Base-by-base conservation (phyloP, 2,329 filamentous ascomycete genomes). In the Amesomyces nigricolor region DNA sequence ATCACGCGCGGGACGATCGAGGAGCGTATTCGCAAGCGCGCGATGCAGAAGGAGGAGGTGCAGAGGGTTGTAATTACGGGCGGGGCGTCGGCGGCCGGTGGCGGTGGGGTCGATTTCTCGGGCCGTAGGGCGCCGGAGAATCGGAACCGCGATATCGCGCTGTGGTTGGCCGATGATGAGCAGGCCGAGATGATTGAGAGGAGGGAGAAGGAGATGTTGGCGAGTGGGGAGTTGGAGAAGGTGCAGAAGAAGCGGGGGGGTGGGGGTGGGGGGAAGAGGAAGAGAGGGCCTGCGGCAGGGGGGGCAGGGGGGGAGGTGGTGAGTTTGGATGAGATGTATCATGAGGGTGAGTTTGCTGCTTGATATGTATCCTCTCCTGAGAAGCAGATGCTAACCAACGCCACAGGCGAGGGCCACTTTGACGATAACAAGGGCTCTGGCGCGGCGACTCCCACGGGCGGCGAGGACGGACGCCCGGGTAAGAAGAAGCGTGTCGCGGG, bases 151-250 rank as follows among this genome's bases (percentile, higher is more conserved):
- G 94, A 99, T 67, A 97, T 97, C 72, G 94, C 94, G 45, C 88
- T 97, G 87, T 97, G 94, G 94, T 85, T 99, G 61, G 92, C 92
- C 16, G 94, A 99, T 68, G 94, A 97, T 63, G 92, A 97, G 55
- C 90, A 97, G 69, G 94, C 91, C 1, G 92, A 94, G 66, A 81
- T 94, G 71, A 92, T 99, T 67, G 92, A 96, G 73, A 85, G 87
- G 61, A 91, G 91, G 64, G 94, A 96, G 73, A 90, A 89, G 62
- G 91, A 96, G 71, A 75, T 95, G 6, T 78, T 89, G 43, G 88
- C 89, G 69, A 85, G 82, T 60, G 88, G 88, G 59, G 83, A 83
- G 66, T 72, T 76, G 16, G 81, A 84, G 40, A 87, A 85, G 73
- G 72, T 77, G 62, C 65, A 69, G 42, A 84, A 83, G 74, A 84